phyloP scores from a whole-genome alignment of 2,329 filamentous ascomycete species.

The Calycina herbarum region DNA sequence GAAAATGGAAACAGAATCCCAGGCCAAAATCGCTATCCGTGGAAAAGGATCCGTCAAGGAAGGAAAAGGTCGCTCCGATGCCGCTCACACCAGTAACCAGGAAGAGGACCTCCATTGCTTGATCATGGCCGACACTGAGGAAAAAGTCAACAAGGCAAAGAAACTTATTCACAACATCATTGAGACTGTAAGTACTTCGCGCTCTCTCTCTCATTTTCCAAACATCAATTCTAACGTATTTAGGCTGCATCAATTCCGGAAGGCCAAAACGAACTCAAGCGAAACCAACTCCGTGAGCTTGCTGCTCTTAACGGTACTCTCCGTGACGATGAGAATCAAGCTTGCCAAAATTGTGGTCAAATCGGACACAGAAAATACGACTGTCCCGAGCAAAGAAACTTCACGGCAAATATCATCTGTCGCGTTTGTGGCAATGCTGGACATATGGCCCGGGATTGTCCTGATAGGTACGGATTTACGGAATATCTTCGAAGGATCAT shows the following conservation, averaged over 20 bases:
- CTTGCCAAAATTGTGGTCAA: constrained; percentile 98
- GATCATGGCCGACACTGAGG: constrained; percentile 99
- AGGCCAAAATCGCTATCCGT: constrained; percentile 98
- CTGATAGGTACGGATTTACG: constrained; percentile 60
- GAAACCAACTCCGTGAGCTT: constrained; percentile 96
- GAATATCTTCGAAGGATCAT: background rate
- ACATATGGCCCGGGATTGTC: constrained; percentile 97
- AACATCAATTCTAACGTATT: constrained; percentile 33
- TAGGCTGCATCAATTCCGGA: constrained; percentile 98
- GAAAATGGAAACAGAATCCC: constrained; percentile 98
- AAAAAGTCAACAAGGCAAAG: constrained; percentile 99
- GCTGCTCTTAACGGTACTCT: constrained; percentile 98
- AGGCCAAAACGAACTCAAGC: constrained; percentile 97
- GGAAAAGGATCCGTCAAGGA: constrained; percentile 99
- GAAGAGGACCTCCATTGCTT: constrained; percentile 98
- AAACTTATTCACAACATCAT: constrained; percentile 98
- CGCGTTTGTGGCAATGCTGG: constrained; percentile 97
- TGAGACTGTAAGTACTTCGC: constrained; percentile 73
- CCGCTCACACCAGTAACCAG: constrained; percentile 98
- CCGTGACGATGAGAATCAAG: constrained; percentile 98
- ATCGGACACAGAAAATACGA: constrained; percentile 99
- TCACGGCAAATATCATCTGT: constrained; percentile 98
- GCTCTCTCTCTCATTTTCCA: too few species aligned
- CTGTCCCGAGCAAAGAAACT: constrained; percentile 96
- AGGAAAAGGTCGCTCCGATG: constrained; percentile 98